phyloP scores from a whole-genome alignment of 768 basidiomycete species.

The Megacollybia marginata region DNA sequence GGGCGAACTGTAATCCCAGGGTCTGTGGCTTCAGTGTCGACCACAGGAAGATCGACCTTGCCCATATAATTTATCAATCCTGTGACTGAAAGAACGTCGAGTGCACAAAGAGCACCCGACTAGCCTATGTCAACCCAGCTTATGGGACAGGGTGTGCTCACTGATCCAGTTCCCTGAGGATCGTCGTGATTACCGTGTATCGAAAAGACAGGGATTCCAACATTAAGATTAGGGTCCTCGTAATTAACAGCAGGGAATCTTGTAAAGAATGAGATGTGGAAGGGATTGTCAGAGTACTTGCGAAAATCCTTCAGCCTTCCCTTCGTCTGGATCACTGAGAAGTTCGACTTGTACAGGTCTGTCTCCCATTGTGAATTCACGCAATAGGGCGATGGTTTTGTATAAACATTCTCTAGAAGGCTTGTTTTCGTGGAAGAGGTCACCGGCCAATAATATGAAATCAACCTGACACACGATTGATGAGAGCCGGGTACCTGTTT shows the following conservation, averaged over 20 bases:
- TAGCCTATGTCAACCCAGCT: constrained; percentile 19
- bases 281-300: constrained; percentile 28
- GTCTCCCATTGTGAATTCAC: constrained; percentile 87
- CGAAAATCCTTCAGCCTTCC: constrained; percentile 80
- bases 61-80: constrained; percentile 98
- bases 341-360: constrained; percentile 88
- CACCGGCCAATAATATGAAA: constrained; percentile 90
- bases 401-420: constrained; percentile 88
- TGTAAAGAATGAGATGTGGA: neutral
- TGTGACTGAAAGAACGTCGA: constrained; percentile 90
- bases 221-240: constrained; percentile 92
- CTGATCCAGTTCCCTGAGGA: constrained; percentile 91
- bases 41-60: constrained; percentile 80
- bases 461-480: constrained; percentile 58
- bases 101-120: constrained; percentile 93
- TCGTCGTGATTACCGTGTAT: constrained; percentile 99
- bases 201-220: constrained; percentile 95
- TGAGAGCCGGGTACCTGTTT: neutral
- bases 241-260: constrained; percentile 98
- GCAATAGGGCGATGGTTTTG: constrained; percentile 79
- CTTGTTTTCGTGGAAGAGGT: constrained; percentile 96
- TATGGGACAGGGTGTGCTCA: constrained; percentile 27
- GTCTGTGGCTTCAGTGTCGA: constrained; percentile 56
- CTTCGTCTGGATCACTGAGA: constrained; percentile 87
- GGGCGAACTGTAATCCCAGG: constrained; percentile 84